Percentiles rank a stretch among this genome's conserved stretches.
Conservation (phyloP, 2,329 filamentous ascomycete genomes). For the Fusarium praegraminearum region DNA sequence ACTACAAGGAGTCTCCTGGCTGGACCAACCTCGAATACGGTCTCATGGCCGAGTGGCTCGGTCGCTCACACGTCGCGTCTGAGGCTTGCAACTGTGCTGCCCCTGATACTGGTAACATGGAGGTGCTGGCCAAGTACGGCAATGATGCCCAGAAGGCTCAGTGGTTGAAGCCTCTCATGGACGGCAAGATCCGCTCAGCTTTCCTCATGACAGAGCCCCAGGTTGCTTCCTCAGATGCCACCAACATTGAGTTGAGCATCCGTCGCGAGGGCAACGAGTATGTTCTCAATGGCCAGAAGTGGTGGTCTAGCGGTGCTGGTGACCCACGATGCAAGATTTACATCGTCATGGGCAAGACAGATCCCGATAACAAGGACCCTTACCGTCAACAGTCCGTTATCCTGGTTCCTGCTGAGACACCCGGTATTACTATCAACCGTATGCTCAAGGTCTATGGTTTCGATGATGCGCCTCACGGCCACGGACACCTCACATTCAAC, state of each 20-base stretch:
- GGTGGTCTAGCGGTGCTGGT: constrained; percentile 97
- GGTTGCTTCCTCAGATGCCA: constrained; percentile 89
- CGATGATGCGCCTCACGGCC: constrained; percentile 97
- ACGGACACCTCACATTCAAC: constrained; percentile 90
- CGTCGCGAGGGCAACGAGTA: constrained; percentile 86
- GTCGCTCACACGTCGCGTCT: constrained; percentile 84
- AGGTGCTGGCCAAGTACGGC: constrained; percentile 92
- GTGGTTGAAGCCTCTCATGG: constrained; percentile 85
- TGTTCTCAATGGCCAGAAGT: constrained; percentile 96
- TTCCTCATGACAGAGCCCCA: constrained; percentile 96
- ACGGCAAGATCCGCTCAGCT: constrained; percentile 87
- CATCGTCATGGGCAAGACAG: constrained; percentile 95
- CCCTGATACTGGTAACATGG: constrained; percentile 96
- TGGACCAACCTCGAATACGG: constrained; percentile 97
- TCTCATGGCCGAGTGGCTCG: constrained; percentile 95
- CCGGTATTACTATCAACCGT: constrained; percentile 90
- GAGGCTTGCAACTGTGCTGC: constrained; percentile 92
- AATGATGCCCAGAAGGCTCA: constrained; percentile 84
- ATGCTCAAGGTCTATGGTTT: constrained; percentile 96
- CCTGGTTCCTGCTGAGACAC: constrained; percentile 82
- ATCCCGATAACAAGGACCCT: constrained; percentile 77
- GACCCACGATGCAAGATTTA: constrained; percentile 94
- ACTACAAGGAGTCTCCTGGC: constrained; percentile 95
- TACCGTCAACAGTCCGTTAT: constrained; percentile 96
- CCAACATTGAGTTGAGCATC: constrained; percentile 90